Conservation (phyloP, 78 protist species). For the Planoprotostelium fungivorum region DNA sequence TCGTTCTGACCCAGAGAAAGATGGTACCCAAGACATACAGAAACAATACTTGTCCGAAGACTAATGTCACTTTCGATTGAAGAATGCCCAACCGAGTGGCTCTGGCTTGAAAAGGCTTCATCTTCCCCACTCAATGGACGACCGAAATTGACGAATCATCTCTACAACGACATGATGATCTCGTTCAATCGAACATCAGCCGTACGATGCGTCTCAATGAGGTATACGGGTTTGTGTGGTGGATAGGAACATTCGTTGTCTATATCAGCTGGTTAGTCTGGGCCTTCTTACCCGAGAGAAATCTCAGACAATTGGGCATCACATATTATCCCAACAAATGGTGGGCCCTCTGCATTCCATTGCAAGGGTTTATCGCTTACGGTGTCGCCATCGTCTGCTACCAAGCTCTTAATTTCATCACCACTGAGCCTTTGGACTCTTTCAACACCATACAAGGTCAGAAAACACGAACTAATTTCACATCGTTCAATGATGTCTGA, state of each 20-base stretch:
- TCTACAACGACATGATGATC: no score
- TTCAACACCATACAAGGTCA: slow-evolving; percentile 17
- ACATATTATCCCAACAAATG: slow-evolving; percentile 45
- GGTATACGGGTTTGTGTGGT: slow-evolving; percentile 56
- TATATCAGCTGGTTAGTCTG: slow-evolving; percentile 33
- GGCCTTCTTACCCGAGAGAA: slow-evolving; percentile 51
- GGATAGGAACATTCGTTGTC: slow-evolving; percentile 51
- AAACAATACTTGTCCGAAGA: background rate
- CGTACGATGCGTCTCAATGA: slow-evolving; percentile 5
- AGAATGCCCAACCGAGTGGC: background rate
- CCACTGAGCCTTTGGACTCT: slow-evolving; percentile 42
- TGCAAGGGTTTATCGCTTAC: slow-evolving; percentile 26
- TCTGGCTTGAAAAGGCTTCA: background rate
- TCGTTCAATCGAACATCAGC: no score
- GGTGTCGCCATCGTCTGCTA: slow-evolving; percentile 25
- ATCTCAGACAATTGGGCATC: slow-evolving; percentile 22
- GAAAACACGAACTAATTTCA: no score
- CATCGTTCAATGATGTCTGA: background rate
- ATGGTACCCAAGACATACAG: background rate
- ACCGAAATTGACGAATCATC: no score
- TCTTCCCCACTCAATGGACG: no score
- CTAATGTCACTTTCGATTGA: background rate
- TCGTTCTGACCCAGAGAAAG: background rate
- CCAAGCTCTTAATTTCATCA: slow-evolving; percentile 35
- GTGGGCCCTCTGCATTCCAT: slow-evolving; percentile 56